These are phyloP conservation scores for Fusarium buharicum DNA, from an alignment of 2,329 filamentous ascomycete species.

Conservation along the genomic window DNA sequence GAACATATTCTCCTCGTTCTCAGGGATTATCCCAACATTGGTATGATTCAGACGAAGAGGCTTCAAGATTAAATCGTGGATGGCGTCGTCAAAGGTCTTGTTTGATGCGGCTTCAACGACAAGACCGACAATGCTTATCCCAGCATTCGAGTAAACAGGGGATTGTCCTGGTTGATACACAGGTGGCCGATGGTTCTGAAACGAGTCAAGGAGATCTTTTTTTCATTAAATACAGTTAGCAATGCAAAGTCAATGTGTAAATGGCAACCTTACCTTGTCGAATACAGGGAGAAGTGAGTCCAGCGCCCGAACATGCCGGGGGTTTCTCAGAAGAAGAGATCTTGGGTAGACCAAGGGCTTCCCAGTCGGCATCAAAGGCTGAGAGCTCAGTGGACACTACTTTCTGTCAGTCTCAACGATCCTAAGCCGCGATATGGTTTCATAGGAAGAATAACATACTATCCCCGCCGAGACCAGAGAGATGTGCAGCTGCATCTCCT, in stretches of 20 bases:
- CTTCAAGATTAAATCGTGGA: not conserved
- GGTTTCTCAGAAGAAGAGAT: not conserved
- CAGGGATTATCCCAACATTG: accelerated
- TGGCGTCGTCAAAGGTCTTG: not conserved
- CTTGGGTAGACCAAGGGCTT: conserved; percentile 5
- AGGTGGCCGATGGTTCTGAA: not conserved
- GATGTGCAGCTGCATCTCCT: not conserved
- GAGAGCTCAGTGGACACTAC: conserved; percentile 6
- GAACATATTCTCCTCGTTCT: not conserved
- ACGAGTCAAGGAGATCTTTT: conserved; percentile 2
- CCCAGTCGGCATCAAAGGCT: not conserved
- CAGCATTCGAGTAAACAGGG: conserved; percentile 8
- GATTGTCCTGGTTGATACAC: not conserved
- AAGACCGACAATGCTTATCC: not conserved
- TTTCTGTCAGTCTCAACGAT: not conserved
- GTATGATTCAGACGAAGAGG: not conserved
- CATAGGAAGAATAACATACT: not conserved
- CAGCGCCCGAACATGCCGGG: not conserved
- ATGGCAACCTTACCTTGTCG: not conserved
- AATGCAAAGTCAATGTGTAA: too few species aligned
- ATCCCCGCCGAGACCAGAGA: not conserved
- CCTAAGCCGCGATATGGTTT: not conserved
- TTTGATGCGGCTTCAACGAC: conserved; percentile 9
- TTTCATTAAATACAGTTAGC: not conserved
- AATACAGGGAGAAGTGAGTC: not conserved